Percentiles rank a stretch among this genome's conserved stretches.
Evolutionary conservation across 208 protist genomes (phyloP).

Genomic region (Leishmania aethiopica): DNA sequence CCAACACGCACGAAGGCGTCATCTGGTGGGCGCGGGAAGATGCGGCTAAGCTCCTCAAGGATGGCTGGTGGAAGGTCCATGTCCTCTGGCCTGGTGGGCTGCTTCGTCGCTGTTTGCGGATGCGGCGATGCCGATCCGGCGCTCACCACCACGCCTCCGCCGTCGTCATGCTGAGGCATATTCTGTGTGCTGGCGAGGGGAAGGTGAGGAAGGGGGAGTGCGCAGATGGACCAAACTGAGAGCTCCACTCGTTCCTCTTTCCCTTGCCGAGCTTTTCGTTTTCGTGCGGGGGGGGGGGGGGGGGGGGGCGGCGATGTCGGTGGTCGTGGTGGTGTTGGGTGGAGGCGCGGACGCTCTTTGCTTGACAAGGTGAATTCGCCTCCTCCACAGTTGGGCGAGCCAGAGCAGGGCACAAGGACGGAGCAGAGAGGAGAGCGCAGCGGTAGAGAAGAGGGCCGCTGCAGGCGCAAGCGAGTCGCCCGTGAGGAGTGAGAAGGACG

Average conservation of each 20-base stretch:
- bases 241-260: neutral
- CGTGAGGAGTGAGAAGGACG: too few species aligned
- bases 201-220: neutral
- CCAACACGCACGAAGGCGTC: slow-evolving; percentile 53
- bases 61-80: slow-evolving; percentile 13
- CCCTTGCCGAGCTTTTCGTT: neutral
- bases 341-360: neutral
- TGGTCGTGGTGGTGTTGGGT: neutral
- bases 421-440: too few species aligned
- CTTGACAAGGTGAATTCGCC: neutral
- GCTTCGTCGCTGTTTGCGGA: neutral
- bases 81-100: neutral
- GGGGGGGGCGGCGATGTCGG: neutral
- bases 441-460: too few species aligned
- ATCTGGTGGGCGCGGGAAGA: slow-evolving; percentile 13
- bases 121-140: slow-evolving; percentile 6
- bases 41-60: slow-evolving; percentile 19
- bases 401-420: too few species aligned
- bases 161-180: neutral
- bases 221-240: neutral
- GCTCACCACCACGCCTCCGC: neutral
- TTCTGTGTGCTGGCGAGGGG: neutral
- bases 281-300: neutral
- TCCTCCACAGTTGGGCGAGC: neutral
- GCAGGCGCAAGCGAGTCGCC: too few species aligned